Conservation (phyloP, 2,329 filamentous ascomycete species). For the Botryotinia calthae region DNA sequence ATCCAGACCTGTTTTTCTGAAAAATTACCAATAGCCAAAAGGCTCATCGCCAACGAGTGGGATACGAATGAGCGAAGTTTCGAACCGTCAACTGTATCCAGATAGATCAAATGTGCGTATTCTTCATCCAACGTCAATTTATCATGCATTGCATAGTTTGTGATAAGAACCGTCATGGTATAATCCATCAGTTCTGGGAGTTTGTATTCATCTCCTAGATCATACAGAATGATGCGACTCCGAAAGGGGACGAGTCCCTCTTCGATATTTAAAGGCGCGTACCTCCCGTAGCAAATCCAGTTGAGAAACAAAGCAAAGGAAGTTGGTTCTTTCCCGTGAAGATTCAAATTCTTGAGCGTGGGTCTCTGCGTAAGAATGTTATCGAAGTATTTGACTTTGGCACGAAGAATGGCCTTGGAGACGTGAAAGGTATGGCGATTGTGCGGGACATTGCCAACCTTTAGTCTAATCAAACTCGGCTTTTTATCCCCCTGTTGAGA, state of each 20-base stretch:
- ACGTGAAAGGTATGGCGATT: not conserved
- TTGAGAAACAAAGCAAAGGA: conserved; percentile 1
- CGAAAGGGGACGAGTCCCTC: not conserved
- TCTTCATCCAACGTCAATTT: not conserved
- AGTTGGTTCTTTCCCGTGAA: not conserved
- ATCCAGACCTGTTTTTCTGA: not conserved
- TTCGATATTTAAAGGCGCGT: not conserved
- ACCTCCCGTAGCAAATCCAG: not conserved
- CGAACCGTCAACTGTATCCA: not conserved
- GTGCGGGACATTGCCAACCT: not conserved
- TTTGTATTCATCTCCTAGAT: not conserved
- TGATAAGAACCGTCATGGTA: not conserved
- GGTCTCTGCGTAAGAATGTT: no score
- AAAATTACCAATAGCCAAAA: not conserved
- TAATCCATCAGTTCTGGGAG: not conserved
- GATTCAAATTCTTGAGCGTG: not conserved
- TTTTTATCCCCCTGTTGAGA: not conserved
- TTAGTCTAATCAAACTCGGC: not conserved
- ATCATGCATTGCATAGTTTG: not conserved
- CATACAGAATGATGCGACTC: not conserved
- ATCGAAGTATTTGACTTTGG: not conserved
- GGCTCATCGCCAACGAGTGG: not conserved
- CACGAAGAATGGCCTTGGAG: not conserved
- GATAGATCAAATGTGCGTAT: not conserved
- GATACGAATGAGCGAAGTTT: conserved; percentile 1